Base-by-base conservation (phyloP, 129 eudicot species). In the Apium graveolens region DNA sequence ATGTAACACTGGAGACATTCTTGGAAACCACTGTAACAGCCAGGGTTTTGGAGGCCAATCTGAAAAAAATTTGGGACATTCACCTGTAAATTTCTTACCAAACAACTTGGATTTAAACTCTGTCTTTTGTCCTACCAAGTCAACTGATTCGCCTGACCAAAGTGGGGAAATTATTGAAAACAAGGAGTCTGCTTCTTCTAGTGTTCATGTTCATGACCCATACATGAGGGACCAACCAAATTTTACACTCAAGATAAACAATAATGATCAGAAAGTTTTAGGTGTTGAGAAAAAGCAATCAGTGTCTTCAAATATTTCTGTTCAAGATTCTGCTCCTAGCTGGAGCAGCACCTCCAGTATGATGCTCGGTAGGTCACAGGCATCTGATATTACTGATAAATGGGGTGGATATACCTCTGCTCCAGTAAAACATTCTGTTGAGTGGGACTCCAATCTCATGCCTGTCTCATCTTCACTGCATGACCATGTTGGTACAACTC, bases 341-440 rank as follows among this genome's bases (percentile, higher is more conserved):
- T 88, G 90, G 98, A 88, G 92, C 80, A 80, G 87, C 57, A 71
- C 88, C 76, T 79, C 92, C 71, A 79, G 85, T 78, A 78, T 87
- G 62, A 90, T 71, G 69, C 85, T 80, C 77, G 88, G 85, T 57
- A 87, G 87, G 78, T 77, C 86, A 46, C 92, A 85, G 45, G 78
- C 88, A 44, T 85, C 87, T 1, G 96, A 88, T 81, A 79, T 87
- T 73, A 85, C 85, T 53, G 82, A 89, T 73, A 89, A 90, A 75
- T 92, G 97, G 99, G 90, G 83, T 71, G 80, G 90, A 46, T 87
- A 83, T 78, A 74, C 93, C 35, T 79, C 91, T 27, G 42, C 86
- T 62, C 85, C 80, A 39, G 84, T 81, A 39, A 89, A 83, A 85
- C 82, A 82, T 49, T 68, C 81, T 32, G 72, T 80, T 0, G 86